Evolutionary conservation across 2,329 filamentous ascomycete species (phyloP), one percentile per base, ranked within the genome.

Genomic region (Cyclaneusma minus): DNA sequence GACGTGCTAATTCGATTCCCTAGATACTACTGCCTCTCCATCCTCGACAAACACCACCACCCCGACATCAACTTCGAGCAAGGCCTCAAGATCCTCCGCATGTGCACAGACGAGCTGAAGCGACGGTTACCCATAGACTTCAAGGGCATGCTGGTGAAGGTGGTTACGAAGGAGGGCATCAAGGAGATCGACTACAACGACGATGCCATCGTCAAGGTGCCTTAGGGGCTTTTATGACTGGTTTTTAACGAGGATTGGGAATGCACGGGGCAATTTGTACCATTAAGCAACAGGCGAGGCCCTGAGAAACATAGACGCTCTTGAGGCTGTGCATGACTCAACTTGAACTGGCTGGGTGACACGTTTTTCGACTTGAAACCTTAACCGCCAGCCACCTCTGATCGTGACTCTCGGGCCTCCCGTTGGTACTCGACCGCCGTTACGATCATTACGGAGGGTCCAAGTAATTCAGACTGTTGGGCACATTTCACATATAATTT

Each of bases 91-190:
- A 72, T 98, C 36, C 62, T 98, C 45, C 76, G 71, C 44, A 79
- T 94, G 75, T 98, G 89, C 60, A 89, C 82, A 40, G 85, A 95
- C 52, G 89, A 98, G 64, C 61, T 98, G 50, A 93, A 94, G 70
- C 74, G 89, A 52, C 72, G 91, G 56, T 69, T 98, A 64, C 89
- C 89, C 33, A 85, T 98, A 49, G 89, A 98, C 54, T 98, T 95
- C 69, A 98, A 98, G 67, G 89, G 89, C 20, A 81, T 93, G 74
- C 48, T 66, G 28, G 85, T 98, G 44, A 95, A 95, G 66, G 79
- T 84, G 18, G 73, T 98, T 45, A 93, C 84, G 35, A 92, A 91
- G 60, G 83, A 95, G 42, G 89, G 91, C 7, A 77, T 98, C 35
- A 61, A 69, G 41, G 82, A 89, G 43, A 68, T 91, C 44, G 71